Evolutionary conservation across 768 basidiomycete species (phyloP), one percentile per base, ranked within the genome.

Genomic region (Hypsizygus marmoreus): DNA sequence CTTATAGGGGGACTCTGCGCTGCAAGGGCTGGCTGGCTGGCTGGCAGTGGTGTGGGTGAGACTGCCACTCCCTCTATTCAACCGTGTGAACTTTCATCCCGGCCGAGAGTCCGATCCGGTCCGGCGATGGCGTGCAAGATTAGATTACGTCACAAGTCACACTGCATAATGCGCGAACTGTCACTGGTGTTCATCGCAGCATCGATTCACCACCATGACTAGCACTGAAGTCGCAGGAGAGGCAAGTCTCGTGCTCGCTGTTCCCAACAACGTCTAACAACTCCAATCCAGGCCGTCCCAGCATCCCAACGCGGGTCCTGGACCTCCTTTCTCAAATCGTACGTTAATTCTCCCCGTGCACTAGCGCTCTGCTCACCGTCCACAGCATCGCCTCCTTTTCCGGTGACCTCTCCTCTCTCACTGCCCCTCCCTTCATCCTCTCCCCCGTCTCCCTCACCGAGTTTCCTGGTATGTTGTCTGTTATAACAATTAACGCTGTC

Each of bases 291-390:
- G 74, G 88, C 84, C 51, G 90, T 95, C 39, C 92, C 92, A 30
- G 78, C 78, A 50, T 75, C 86, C 37, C 93, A 95, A 68, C 82
- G 91, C 58, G 72, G 85, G 59, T 89, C 85, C 68, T 97, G 94
- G 94, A 77, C 86, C 0, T 83, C 84, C 2, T 95, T 97, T 69
- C 73, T 97, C 62, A 97, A 95, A 77, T 83, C 87, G 91, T 92
- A 58, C 41, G 85, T 76, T 23, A 30, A 40, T 29, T 35, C 3
- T 16, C 26, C 17, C 12, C 20, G 44, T 33, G 26, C 44, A 45
- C 37, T 32, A 13, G 24, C n/a, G 31, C 43, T 48, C 43, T 50
- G n/a, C 26, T 33, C 35, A 25, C 33, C 48, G 22, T 24, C 40
- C 26, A 23, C 58, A 91, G 89, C 50, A 84, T 95, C 57, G 86